Base-by-base conservation (phyloP, 2,329 filamentous ascomycete genomes). In the Cladosporium sp. region DNA sequence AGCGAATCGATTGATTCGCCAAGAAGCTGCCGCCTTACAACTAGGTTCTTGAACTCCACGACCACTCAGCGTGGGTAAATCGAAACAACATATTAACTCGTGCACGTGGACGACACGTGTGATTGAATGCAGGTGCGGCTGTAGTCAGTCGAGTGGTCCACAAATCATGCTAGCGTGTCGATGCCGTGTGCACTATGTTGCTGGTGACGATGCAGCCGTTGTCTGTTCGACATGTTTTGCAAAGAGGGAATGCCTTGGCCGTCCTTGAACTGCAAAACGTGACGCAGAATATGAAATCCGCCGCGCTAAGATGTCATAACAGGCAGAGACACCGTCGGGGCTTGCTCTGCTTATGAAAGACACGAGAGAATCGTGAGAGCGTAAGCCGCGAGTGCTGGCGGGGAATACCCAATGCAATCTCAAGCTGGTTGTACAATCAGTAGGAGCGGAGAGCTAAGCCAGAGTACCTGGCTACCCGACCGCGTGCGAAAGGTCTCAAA, bases 81-180 rank as follows among this genome's bases (percentile, higher is more conserved):
- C 21, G 28, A 18, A 18, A 55, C 2, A 14, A 29, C 18, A 55
- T 29, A 12, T n/a, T 21, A 8, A 18, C 14, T n/a, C 21, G 28
- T 33, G 28, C 52, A 55, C 52, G 52, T 55, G 52, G 52, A 31
- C 18, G 29, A 18, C 52, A 55, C 52, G 52, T 55, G 52, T 31
- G 14, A 31, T n/a, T 11, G 6, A 14, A 33, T 5, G 26, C 52
- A 55, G 28, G 7, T 55, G 52, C 52, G 52, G 52, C 52, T 33
- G 28, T 31, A 4, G 16, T n/a, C 37, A 4, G 8, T 46, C 40
- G 40, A 46, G 40, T 46, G n/a, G 40, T 46, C 7, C 3, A 1
- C 3, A 21, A 8, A 23, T 10, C 10, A 21, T 23, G 40, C 10
- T 46, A 46, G 40, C 40, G 40, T 23, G 18, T 11, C n/a, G 6